Evolutionary conservation across 1,284 basidiomycete species (phyloP).

Genomic region (Microbotryomycetes sp.): DNA sequence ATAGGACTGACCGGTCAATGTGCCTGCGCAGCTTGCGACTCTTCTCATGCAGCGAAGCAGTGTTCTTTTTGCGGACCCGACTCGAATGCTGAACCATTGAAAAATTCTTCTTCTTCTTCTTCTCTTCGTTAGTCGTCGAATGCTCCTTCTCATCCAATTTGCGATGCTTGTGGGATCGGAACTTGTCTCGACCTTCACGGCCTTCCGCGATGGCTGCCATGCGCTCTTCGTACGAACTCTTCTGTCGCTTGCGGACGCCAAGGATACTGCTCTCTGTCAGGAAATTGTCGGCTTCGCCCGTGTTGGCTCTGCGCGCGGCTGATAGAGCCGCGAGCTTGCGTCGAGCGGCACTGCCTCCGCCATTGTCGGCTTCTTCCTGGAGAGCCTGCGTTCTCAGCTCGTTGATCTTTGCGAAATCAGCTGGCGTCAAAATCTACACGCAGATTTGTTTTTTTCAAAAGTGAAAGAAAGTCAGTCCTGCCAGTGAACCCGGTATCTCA

Average conservation of each 20-base stretch:
- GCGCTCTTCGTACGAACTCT: constrained; percentile 89
- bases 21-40: constrained; percentile 23
- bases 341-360: constrained; percentile 69
- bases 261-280: constrained; percentile 87
- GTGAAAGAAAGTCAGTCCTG: neutral
- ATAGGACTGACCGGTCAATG: constrained; percentile 11
- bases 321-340: constrained; percentile 77
- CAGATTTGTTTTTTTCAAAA: neutral
- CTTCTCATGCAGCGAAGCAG: constrained; percentile 26
- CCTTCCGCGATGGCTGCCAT: constrained; percentile 85
- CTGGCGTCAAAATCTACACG: constrained; percentile 84
- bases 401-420: constrained; percentile 89
- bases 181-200: constrained; percentile 92
- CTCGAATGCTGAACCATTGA: constrained; percentile 23
- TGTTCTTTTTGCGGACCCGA: constrained; percentile 13
- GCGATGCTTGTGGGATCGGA: constrained; percentile 54
- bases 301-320: constrained; percentile 44
- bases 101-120: constrained; percentile 59
- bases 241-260: constrained; percentile 87
- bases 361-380: constrained; percentile 60
- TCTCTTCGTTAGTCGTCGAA: constrained; percentile 58
- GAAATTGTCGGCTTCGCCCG: constrained; percentile 54
- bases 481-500: neutral
- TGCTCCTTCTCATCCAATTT: constrained; percentile 33
- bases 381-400: constrained; percentile 81